A percentile compares a stretch with the other conserved stretches of the same genome.
These are phyloP conservation scores for Lablab purpureus DNA, from an alignment of 306 rosid species.

Conservation along the genomic window DNA sequence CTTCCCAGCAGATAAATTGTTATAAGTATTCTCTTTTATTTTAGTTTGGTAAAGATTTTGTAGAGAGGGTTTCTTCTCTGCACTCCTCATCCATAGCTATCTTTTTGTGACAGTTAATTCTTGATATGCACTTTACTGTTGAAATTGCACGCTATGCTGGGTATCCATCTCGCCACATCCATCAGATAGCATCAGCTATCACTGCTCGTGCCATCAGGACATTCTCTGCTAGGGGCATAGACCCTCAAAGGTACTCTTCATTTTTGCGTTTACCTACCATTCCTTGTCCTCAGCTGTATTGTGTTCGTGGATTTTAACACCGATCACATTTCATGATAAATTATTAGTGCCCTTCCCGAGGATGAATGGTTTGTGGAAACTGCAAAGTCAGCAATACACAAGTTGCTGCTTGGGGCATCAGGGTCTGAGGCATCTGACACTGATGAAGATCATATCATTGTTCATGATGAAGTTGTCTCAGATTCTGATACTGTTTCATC, in stretches of 20 bases:
- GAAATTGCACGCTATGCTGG: constrained; percentile 95
- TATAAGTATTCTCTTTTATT: not conserved
- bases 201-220: constrained; percentile 91
- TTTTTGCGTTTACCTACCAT: constrained; percentile 41
- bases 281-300: constrained; percentile 16
- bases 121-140: constrained; percentile 98
- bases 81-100: constrained; percentile 35
- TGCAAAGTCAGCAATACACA: constrained; percentile 86
- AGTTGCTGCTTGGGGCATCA: constrained; percentile 73
- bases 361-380: constrained; percentile 98
- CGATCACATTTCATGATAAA: constrained; percentile 36
- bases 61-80: constrained; percentile 5
- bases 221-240: constrained; percentile 85
- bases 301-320: constrained; percentile 39
- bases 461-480: constrained; percentile 59
- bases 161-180: constrained; percentile 86
- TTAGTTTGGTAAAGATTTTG: not conserved
- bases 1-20: constrained; percentile 4
- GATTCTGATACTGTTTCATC: constrained; percentile 86
- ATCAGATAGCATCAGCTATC: constrained; percentile 91
- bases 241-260: constrained; percentile 74
- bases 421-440: constrained; percentile 79
- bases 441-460: constrained; percentile 78
- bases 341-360: constrained; percentile 79
- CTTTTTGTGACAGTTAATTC: constrained; percentile 77